Evolutionary conservation across 495 filamentous ascomycete species (phyloP).

Genomic region (Hyaloscypha finlandica): DNA sequence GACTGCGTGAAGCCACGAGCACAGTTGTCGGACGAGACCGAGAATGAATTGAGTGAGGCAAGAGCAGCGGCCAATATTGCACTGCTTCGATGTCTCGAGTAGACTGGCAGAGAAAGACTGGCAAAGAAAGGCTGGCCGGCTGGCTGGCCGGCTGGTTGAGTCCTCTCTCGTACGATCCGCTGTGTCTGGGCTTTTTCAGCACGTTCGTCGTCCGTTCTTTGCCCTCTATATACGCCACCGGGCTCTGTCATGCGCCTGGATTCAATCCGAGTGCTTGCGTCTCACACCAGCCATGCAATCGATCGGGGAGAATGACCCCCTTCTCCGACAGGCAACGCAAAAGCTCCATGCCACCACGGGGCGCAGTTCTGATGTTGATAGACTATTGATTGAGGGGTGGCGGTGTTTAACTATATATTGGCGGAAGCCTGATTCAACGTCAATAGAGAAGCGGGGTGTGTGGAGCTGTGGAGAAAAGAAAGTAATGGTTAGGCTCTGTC

Average conservation of each 20-base stretch:
- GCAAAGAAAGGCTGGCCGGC: too few relatives aligned
- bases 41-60: neutral
- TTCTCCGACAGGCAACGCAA: slow-evolving; percentile 22
- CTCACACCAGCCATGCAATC: neutral
- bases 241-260: neutral
- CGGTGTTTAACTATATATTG: neutral
- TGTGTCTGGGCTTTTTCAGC: neutral
- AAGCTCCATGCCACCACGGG: neutral
- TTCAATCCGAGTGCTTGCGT: neutral
- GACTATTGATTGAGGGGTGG: slow-evolving; percentile 1
- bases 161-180: neutral
- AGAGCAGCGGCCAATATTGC: neutral
- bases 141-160: neutral
- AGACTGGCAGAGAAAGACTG: too few relatives aligned
- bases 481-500: neutral
- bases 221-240: neutral
- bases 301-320: neutral
- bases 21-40: too few relatives aligned
- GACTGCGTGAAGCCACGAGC: too few relatives aligned
- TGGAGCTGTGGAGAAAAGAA: neutral
- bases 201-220: neutral
- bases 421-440: slow-evolving; percentile 15
- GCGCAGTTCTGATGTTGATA: slow-evolving; percentile 3
- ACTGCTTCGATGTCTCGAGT: neutral
- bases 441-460: slow-evolving; percentile 1